Evolutionary conservation across 192 early-diverging fungal genomes (phyloP).

Genomic region (Coemansia furcata): DNA sequence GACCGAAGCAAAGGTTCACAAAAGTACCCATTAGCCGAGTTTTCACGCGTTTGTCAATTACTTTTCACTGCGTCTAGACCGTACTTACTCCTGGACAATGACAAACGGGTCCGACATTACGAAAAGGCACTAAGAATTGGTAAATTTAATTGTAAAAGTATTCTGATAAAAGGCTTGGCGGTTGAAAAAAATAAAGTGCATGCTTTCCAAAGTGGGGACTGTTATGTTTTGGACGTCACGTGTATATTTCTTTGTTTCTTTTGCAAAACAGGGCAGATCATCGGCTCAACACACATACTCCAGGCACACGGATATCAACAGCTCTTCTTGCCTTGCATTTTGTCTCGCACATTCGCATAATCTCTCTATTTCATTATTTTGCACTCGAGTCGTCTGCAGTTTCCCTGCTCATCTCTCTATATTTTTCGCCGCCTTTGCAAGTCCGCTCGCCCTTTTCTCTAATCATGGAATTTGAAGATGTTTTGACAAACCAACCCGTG

Average conservation of each 20-base stretch:
- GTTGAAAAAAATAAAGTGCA: background rate
- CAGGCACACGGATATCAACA: background rate
- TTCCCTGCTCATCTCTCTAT: background rate
- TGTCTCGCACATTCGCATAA: background rate
- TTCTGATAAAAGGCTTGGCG: background rate
- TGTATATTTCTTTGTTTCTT: constrained; percentile 4
- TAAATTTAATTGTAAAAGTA: background rate
- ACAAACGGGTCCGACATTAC: constrained; percentile 47
- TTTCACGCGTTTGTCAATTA: background rate
- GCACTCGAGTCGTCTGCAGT: background rate
- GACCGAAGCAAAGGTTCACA: background rate
- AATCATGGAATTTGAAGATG: constrained; percentile 82
- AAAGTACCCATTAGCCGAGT: background rate
- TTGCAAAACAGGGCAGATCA: background rate
- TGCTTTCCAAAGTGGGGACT: background rate
- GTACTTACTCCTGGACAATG: constrained; percentile 46
- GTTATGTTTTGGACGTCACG: background rate
- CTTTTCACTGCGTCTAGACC: background rate
- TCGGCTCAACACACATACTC: background rate
- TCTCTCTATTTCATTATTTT: background rate
- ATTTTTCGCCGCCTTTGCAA: background rate
- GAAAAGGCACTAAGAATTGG: background rate
- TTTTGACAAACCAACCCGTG: constrained; percentile 95
- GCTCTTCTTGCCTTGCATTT: background rate
- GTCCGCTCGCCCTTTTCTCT: background rate